Evolutionary conservation across 768 basidiomycete species (phyloP).

Genomic region (Trametes meyenii): DNA sequence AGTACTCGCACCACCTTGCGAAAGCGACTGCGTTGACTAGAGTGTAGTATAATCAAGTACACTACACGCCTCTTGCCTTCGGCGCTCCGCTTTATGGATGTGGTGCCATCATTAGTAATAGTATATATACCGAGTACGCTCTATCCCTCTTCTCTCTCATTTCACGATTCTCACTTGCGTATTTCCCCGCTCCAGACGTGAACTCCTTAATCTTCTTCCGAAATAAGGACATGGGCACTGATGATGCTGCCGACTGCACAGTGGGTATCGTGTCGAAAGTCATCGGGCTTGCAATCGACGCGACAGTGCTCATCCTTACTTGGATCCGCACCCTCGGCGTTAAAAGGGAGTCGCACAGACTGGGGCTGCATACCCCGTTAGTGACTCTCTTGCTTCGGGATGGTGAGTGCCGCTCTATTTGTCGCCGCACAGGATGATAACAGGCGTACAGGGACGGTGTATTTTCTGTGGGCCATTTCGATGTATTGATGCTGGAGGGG

Average conservation of each 20-base stretch:
- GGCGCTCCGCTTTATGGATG: conserved; percentile 26
- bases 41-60: conserved; percentile 19
- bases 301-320: conserved; percentile 11
- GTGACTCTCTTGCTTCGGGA: conserved; percentile 21
- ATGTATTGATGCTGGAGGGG: no score
- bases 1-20: neutral
- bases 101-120: conserved; percentile 8
- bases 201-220: neutral
- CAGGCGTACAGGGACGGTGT: conserved; percentile 12
- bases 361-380: conserved; percentile 18
- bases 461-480: conserved; percentile 14
- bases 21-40: neutral
- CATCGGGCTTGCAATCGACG: conserved; percentile 1
- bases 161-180: neutral
- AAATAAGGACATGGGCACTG: neutral
- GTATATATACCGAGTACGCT: neutral
- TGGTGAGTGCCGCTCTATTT: conserved; percentile 1
- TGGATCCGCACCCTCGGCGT: conserved; percentile 20
- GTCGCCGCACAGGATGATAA: neutral
- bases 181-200: neutral
- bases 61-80: conserved; percentile 26
- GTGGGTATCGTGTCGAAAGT: conserved; percentile 9
- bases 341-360: conserved; percentile 9
- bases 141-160: no score
- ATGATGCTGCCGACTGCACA: neutral